phyloP scores from a whole-genome alignment of 306 rosid species.

The Castanea sativa region DNA sequence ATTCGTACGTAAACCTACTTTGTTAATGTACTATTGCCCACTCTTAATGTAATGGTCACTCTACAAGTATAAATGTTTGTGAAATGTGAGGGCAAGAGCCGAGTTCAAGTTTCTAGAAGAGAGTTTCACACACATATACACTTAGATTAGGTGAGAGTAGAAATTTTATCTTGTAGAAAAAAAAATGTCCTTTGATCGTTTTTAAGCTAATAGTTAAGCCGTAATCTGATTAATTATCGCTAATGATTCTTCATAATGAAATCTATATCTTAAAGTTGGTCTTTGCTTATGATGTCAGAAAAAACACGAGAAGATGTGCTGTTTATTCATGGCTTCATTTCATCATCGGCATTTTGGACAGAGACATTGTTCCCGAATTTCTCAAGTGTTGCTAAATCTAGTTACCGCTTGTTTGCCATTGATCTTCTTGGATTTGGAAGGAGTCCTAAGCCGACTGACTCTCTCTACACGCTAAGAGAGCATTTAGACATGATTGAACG shows the following conservation, averaged over 20 bases:
- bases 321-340: slow-evolving; percentile 92
- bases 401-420: slow-evolving; percentile 70
- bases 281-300: slow-evolving; percentile 22
- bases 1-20: too few relatives aligned
- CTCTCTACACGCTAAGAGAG: slow-evolving; percentile 76
- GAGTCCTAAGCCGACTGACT: slow-evolving; percentile 87
- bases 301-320: slow-evolving; percentile 56
- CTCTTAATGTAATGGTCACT: too few relatives aligned
- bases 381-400: slow-evolving; percentile 42
- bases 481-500: slow-evolving; percentile 82
- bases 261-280: neutral
- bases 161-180: too few relatives aligned
- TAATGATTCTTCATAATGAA: neutral
- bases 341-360: slow-evolving; percentile 89
- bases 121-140: too few relatives aligned
- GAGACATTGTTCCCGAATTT: slow-evolving; percentile 87
- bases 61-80: too few relatives aligned
- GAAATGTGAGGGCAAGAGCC: too few relatives aligned
- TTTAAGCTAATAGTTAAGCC: too few relatives aligned
- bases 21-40: too few relatives aligned
- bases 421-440: slow-evolving; percentile 92
- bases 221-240: too few relatives aligned
- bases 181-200: too few relatives aligned
- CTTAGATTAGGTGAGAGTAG: too few relatives aligned
- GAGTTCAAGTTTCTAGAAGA: too few relatives aligned